These are phyloP conservation scores for Sporothrix humicola DNA, from an alignment of 2,329 filamentous ascomycete species.

Conservation along the genomic window DNA sequence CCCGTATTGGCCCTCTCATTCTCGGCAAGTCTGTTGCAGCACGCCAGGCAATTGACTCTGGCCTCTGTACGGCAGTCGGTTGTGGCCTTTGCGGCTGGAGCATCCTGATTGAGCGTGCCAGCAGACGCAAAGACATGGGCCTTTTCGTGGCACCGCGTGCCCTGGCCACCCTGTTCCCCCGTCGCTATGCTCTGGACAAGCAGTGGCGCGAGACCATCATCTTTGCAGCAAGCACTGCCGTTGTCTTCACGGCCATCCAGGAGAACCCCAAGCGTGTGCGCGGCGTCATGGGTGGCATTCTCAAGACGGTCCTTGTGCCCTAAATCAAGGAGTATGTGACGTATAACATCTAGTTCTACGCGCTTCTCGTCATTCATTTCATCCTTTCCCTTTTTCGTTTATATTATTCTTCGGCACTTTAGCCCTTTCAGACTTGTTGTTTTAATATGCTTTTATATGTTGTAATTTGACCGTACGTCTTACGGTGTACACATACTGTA, in stretches of 20 bases:
- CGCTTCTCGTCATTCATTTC: not conserved
- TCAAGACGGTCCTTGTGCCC: constrained; percentile 55
- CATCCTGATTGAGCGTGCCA: constrained; percentile 71
- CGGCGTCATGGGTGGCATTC: constrained; percentile 69
- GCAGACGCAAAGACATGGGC: constrained; percentile 73
- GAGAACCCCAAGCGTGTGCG: constrained; percentile 69
- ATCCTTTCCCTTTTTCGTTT: not conserved
- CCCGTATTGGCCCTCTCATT: constrained; percentile 71
- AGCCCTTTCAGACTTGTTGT: not conserved
- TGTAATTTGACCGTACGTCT: not conserved
- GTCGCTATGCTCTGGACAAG: constrained; percentile 66
- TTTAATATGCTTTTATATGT: not conserved
- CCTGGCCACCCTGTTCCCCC: constrained; percentile 73
- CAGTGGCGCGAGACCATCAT: constrained; percentile 70
- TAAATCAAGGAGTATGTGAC: not conserved
- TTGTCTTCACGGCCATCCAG: constrained; percentile 70
- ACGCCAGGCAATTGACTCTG: constrained; percentile 62
- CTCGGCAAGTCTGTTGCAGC: constrained; percentile 58
- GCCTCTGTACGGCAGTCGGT: constrained; percentile 72
- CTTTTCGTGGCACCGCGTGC: constrained; percentile 83
- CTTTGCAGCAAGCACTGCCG: constrained; percentile 70
- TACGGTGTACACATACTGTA: not conserved
- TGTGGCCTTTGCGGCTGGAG: constrained; percentile 83
- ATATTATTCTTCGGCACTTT: not conserved
- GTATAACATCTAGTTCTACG: too few relatives aligned